Conservation (phyloP, 306 rosid genomes). For the Glycine latifolia region DNA sequence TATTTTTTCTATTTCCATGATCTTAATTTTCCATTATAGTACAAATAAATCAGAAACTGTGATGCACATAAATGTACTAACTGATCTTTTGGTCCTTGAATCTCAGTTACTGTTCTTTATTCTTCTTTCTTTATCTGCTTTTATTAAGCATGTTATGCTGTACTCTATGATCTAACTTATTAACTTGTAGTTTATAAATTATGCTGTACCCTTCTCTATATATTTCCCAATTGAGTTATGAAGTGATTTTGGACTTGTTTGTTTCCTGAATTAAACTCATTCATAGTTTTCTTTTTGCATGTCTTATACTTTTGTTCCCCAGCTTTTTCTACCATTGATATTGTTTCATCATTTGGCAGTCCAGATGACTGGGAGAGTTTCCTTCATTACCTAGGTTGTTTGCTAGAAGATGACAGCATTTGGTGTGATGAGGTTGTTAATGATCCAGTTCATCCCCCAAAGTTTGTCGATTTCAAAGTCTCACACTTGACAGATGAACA, state of each 20-base stretch:
- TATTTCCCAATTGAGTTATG: constrained; percentile 28
- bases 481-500: constrained; percentile 77
- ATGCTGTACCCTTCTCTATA: neutral
- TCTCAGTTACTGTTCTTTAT: neutral
- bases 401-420: constrained; percentile 88
- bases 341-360: constrained; percentile 71
- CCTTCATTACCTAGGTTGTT: constrained; percentile 92
- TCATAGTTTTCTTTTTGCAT: neutral
- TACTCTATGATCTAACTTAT: neutral
- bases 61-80: constrained; percentile 11
- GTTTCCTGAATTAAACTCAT: constrained; percentile 22
- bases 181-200: constrained; percentile 12
- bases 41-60: neutral
- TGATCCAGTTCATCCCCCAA: constrained; percentile 73
- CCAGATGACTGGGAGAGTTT: constrained; percentile 98
- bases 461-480: constrained; percentile 68
- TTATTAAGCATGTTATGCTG: constrained; percentile 10
- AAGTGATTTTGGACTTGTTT: constrained; percentile 13
- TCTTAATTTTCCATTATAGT: neutral
- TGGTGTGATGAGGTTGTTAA: constrained; percentile 63
- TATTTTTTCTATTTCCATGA: neutral
- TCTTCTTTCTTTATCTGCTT: constrained; percentile 3
- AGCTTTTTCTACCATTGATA: constrained; percentile 46
- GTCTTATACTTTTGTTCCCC: neutral
- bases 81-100: neutral